Conservation (phyloP, 2,329 filamentous ascomycete species). For the Pyrenophora tritici-repentis region DNA sequence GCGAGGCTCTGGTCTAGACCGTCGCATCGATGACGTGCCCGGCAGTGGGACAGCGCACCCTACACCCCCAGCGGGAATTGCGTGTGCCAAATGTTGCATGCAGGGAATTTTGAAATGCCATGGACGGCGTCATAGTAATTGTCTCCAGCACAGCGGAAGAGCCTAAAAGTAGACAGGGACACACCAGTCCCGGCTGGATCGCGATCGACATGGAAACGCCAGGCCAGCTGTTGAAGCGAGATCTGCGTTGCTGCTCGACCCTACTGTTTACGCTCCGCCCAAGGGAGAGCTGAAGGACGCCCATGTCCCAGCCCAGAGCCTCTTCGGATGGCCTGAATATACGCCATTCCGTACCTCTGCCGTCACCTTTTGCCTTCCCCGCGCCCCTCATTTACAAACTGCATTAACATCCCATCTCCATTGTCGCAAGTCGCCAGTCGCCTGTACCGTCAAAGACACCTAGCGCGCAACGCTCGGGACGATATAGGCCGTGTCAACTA, state of each 20-base stretch:
- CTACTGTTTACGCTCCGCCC: no score
- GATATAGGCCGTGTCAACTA: constrained; percentile 1
- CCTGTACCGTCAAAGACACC: not conserved
- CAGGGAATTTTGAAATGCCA: constrained; percentile 9
- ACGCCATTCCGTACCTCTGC: not conserved
- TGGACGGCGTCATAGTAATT: constrained; percentile 4
- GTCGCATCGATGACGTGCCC: not conserved
- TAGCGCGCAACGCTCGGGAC: constrained; percentile 6
- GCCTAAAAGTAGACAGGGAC: not conserved
- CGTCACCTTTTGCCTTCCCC: not conserved
- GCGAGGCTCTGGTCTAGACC: constrained; percentile 6
- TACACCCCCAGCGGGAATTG: not conserved
- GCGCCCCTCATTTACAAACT: not conserved
- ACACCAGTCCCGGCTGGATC: not conserved
- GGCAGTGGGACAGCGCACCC: not conserved
- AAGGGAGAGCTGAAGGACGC: no score
- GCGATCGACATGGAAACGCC: not conserved
- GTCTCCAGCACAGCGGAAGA: no score
- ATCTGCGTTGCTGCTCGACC: not conserved
- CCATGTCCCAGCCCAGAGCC: constrained; percentile 1
- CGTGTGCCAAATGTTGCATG: not conserved
- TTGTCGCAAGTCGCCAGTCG: not conserved
- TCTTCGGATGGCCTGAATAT: constrained; percentile 2
- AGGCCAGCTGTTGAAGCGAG: constrained; percentile 1
- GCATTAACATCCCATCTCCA: no score